Conservation (phyloP, 1,284 basidiomycete genomes). For the Ustilago hordei region DNA sequence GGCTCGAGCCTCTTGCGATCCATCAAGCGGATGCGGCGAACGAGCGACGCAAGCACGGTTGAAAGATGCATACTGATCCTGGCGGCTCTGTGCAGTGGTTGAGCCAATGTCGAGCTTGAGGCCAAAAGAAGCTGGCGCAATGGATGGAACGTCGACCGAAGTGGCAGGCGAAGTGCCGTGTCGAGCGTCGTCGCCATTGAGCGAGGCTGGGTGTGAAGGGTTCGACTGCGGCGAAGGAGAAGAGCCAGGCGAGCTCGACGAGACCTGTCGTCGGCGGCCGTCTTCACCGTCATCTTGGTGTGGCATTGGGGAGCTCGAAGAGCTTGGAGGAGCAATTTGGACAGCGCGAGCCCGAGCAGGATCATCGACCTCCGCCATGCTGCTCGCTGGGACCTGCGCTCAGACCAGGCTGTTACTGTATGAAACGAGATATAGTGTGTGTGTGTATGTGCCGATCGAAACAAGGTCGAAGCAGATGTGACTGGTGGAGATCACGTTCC, state of each 20-base stretch:
- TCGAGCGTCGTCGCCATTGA: conserved; percentile 38
- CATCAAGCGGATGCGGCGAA: conserved; percentile 41
- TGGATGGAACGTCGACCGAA: conserved; percentile 29
- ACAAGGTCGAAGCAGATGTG: background rate
- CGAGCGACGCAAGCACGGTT: conserved; percentile 36
- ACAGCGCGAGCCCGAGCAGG: conserved; percentile 9
- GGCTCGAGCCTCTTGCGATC: conserved; percentile 25
- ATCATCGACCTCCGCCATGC: conserved; percentile 20
- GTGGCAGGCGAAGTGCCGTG: conserved; percentile 44
- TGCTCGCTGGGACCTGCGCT: conserved; percentile 2
- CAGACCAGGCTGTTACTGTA: background rate
- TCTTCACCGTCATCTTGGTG: background rate
- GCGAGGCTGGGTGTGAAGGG: conserved; percentile 37
- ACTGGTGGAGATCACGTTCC: background rate
- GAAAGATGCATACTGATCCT: conserved; percentile 38
- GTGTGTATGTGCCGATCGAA: background rate
- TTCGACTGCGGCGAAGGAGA: conserved; percentile 29
- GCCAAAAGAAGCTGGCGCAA: conserved; percentile 15
- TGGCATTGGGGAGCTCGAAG: conserved; percentile 9
- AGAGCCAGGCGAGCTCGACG: conserved; percentile 28
- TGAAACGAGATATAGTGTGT: background rate
- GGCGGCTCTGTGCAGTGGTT: conserved; percentile 21
- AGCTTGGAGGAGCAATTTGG: conserved; percentile 3
- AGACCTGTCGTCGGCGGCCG: conserved; percentile 1
- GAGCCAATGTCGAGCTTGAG: conserved; percentile 33